Evolutionary conservation across 164 flowering plant genomes (phyloP), one percentile per base, ranked within the genome.

Genomic region (Macadamia tetraphylla): DNA sequence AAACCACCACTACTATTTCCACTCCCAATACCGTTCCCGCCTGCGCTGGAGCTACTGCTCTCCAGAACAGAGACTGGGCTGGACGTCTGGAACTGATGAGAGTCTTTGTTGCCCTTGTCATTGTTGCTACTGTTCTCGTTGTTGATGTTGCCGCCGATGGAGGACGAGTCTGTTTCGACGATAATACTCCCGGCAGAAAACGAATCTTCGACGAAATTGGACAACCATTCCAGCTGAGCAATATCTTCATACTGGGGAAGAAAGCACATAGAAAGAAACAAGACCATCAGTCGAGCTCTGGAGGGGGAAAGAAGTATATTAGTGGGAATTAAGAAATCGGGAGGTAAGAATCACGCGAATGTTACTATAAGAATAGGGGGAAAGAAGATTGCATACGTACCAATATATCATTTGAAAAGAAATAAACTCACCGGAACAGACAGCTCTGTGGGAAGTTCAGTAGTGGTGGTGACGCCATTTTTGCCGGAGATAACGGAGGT

Each of bases 31-130:
- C 40, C 40, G 40, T 79, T 86, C 42, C 77, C 85, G 7, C 77
- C 83, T 0, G 87, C 75, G 83, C 83, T 79, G 51, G 92, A 84
- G 81, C 87, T 86, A 76, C 89, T 88, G 85, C 92, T 88, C 53
- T 92, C 97, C 0, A 92, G 87, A 48, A 90, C 97, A 0, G 97
- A 94, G 29, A 89, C 79, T 0, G 99, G 97, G 69, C 97, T 90
- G 12, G 90, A 84, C 0, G 86, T 83, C 58, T 80, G 83, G 76
- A 90, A 87, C 48, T 76, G 85, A 59, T 62, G 73, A 23, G 79
- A 43, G 17, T 75, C 75, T 60, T 17, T 57, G 17, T 78, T 52
- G 8, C 80, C 81, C 67, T 85, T 77, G 6, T 53, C 57, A 53
- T 53, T 49, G 40, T 57, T 52, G 58, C 12, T 4, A 60, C 10